A percentile compares a stretch with the other conserved stretches of the same genome.
Conservation (phyloP, 2,329 filamentous ascomycete genomes). For the Hypocreales sp. region DNA sequence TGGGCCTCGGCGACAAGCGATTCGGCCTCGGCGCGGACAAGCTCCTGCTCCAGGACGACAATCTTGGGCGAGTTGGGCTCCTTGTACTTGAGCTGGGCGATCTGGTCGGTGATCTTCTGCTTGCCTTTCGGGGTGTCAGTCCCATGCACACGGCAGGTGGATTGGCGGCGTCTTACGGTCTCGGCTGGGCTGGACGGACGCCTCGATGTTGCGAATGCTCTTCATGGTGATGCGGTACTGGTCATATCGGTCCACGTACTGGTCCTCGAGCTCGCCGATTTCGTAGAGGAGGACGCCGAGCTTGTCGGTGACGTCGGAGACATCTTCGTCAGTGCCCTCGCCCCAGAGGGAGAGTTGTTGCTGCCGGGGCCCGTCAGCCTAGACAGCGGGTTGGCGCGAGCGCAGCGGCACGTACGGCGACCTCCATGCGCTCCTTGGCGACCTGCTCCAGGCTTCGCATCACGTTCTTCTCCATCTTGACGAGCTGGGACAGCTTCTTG, state of each 20-base stretch:
- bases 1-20: conserved; percentile 98
- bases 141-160: too few relatives aligned
- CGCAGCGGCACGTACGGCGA: conserved; percentile 54
- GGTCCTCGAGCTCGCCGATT: conserved; percentile 94
- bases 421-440: conserved; percentile 92
- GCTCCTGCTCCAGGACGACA: conserved; percentile 93
- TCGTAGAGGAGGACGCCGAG: conserved; percentile 95
- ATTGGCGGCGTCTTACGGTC: conserved; percentile 70
- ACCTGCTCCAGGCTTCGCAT: conserved; percentile 98
- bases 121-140: conserved; percentile 48
- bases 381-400: neutral
- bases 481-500: conserved; percentile 93
- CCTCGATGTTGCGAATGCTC: conserved; percentile 98
- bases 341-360: conserved; percentile 99
- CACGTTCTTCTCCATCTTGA: conserved; percentile 99
- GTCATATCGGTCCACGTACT: conserved; percentile 97
- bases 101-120: conserved; percentile 98
- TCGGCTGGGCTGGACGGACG: conserved; percentile 92
- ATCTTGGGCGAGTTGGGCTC: conserved; percentile 97
- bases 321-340: conserved; percentile 88
- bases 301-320: conserved; percentile 98
- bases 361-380: conserved; percentile 25
- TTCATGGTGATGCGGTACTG: conserved; percentile 99
- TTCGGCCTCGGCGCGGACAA: conserved; percentile 94
- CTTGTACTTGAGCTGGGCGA: conserved; percentile 98